Conservation (phyloP, 2,329 filamentous ascomycete genomes). For the Fusarium chuoi region DNA sequence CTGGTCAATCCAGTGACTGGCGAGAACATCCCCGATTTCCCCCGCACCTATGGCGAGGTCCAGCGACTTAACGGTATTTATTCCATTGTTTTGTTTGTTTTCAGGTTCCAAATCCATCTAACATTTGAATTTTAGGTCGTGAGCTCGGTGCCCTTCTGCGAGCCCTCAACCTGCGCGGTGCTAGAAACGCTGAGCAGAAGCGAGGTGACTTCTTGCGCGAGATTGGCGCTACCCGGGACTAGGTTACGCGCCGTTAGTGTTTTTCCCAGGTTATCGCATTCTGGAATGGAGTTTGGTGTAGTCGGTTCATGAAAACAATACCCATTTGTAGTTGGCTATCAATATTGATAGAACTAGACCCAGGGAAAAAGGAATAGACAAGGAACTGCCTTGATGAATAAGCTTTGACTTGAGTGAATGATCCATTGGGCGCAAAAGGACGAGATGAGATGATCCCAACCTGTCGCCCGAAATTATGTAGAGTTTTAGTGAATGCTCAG, state of each 20-base stretch:
- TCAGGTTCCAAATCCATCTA: too few species aligned
- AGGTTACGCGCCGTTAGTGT: background rate
- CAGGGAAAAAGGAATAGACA: background rate
- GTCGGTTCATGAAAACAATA: background rate
- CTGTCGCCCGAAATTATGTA: background rate
- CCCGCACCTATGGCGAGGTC: background rate
- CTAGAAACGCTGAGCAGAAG: background rate
- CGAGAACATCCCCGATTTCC: background rate
- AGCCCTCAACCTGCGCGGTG: background rate
- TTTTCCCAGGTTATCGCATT: background rate
- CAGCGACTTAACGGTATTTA: background rate
- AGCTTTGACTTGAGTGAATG: background rate
- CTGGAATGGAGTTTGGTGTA: background rate
- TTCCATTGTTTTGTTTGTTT: too few species aligned
- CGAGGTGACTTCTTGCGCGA: background rate
- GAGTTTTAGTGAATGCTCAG: background rate
- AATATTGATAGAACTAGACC: background rate
- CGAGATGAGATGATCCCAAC: background rate
- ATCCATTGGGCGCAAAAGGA: background rate
- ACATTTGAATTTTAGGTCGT: background rate
- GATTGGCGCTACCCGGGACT: background rate
- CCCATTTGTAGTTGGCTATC: background rate
- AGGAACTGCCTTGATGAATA: background rate
- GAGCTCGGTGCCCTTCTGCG: background rate
- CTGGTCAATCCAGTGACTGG: background rate